Base-by-base conservation (phyloP, 1,139 yeast genomes). In the Insectozyma bohioensis region DNA sequence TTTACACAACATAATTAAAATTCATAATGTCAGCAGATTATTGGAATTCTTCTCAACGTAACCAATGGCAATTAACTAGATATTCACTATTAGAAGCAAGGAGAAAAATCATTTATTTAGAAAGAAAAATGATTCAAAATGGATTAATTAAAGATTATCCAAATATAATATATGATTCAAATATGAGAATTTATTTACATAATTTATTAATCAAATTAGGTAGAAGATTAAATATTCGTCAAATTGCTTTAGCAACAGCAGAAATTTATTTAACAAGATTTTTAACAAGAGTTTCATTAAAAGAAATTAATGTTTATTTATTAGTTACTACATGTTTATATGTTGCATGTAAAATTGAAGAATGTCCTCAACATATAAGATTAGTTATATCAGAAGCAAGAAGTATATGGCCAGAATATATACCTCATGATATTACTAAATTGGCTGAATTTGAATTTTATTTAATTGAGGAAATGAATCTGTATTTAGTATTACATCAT, bases 361-460 rank as follows among this genome's bases (percentile, higher is more conserved):
- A 92, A 55, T 83, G 88, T 48, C 97, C 98, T 1, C 95, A 85
- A 52, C 97, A 92, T 53, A 88, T 92, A 7, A 66, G 97, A 36
- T 76, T 90, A 1, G 72, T 92, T 10, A 76, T 86, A 14, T 72
- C 80, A 18, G 97, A 92, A 52, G 95, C 97, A 2, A 66, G 96
- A 32, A 83, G 83, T 28, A 60, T 87, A 30, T 92, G 98, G 97
- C 97, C 97, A 0, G 97, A 90, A 50, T 87, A 80, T 51, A 82
- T 92, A 20, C 95, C 97, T 0, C 88, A 85, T 36, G 98, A 92
- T 54, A 78, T 90, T 14, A 83, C 95, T 24, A 86, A 85, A 50
- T 69, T 92, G n/a, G 97, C 97, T 0, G 98, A 92, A 53, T 86
- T 94, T 61, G 98, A 92, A 60, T 92, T 92, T 55, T 92, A 92